Conservation (phyloP, 208 protist species). For the Histomonas meleagridis region DNA sequence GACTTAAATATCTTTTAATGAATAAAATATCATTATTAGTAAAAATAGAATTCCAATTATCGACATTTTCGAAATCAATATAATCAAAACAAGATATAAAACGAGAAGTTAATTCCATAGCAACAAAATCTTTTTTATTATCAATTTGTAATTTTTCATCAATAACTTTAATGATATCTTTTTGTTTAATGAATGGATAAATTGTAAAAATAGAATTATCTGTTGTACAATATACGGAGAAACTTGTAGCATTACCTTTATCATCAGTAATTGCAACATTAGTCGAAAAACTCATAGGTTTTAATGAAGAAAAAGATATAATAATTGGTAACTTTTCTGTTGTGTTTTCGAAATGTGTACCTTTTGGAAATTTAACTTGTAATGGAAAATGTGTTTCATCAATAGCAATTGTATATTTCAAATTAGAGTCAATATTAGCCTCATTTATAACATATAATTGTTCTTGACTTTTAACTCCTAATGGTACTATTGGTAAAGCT, state of each 20-base stretch:
- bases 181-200: neutral
- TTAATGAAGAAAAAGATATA: neutral
- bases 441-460: constrained; percentile 7
- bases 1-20: neutral
- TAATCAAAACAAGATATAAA: neutral
- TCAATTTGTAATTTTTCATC: neutral
- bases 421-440: neutral
- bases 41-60: neutral
- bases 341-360: neutral
- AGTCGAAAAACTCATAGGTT: neutral
- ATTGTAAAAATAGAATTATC: neutral
- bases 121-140: neutral
- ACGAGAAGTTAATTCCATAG: neutral
- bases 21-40: neutral
- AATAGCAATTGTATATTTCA: neutral
- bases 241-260: neutral
- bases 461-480: neutral
- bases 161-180: neutral
- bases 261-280: neutral
- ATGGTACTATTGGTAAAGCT: neutral
- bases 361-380: neutral
- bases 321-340: constrained; percentile 10
- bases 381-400: neutral
- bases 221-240: neutral
- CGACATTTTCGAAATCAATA: neutral